phyloP scores from a whole-genome alignment of 441 rosid species.

The Manihot esculenta region DNA sequence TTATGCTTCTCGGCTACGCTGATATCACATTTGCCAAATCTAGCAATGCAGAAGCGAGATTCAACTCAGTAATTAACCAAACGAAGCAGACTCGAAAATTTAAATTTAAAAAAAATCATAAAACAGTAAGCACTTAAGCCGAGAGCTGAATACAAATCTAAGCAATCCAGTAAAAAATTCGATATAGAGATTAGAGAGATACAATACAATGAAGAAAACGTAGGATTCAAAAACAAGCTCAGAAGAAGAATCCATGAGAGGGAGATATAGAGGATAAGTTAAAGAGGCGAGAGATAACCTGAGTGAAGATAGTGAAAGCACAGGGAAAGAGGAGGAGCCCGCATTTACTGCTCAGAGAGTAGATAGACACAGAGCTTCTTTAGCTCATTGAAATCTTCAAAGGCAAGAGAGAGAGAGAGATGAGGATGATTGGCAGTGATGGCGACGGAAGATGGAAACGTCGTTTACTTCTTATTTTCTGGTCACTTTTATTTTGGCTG shows the following conservation, averaged over 20 bases:
- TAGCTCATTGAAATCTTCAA: background rate
- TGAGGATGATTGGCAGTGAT: background rate
- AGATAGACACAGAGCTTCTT: background rate
- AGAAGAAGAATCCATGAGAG: background rate
- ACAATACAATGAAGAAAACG: background rate
- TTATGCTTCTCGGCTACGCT: background rate
- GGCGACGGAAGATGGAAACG: slow-evolving; percentile 12
- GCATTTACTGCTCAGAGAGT: slow-evolving; percentile 2
- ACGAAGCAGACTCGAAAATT: background rate
- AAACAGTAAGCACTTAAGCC: background rate
- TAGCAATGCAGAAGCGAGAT: too few relatives aligned
- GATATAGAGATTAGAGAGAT: background rate
- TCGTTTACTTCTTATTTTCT: background rate
- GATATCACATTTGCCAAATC: background rate
- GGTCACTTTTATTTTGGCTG: slow-evolving; percentile 5
- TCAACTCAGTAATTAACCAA: too few relatives aligned
- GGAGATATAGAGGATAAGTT: too few relatives aligned
- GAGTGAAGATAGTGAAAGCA: background rate
- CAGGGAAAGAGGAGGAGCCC: background rate
- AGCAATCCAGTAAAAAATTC: background rate
- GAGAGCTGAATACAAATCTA: background rate
- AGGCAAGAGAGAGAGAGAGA: background rate
- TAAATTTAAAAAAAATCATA: background rate
- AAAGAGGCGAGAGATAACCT: background rate
- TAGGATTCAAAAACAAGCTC: background rate